A percentile compares a stretch with the other conserved stretches of the same genome.
Evolutionary conservation across 768 basidiomycete genomes (phyloP).

Genomic region (Cystofilobasidium bisporidii): DNA sequence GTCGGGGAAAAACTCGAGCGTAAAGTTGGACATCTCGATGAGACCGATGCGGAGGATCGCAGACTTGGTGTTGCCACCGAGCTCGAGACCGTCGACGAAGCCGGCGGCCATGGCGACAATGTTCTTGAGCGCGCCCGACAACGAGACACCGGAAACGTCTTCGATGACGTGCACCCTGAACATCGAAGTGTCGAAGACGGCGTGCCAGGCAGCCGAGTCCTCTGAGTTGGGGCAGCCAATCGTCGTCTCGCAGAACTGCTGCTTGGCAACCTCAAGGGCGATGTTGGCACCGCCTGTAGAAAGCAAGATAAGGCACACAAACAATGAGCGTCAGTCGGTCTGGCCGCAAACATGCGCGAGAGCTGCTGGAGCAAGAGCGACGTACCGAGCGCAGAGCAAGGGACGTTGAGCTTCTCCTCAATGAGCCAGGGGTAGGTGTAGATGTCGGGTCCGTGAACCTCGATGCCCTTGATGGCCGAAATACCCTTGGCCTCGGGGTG

Average conservation of each 20-base stretch:
- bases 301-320: no score
- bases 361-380: not conserved
- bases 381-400: slow-evolving; percentile 42
- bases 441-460: slow-evolving; percentile 43
- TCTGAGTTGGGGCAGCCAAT: slow-evolving; percentile 42
- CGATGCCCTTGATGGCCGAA: slow-evolving; percentile 47
- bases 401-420: slow-evolving; percentile 40
- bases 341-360: no score
- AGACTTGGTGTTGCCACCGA: slow-evolving; percentile 37
- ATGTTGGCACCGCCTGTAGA: slow-evolving; percentile 44
- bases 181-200: slow-evolving; percentile 37
- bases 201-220: slow-evolving; percentile 35
- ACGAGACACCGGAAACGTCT: slow-evolving; percentile 45
- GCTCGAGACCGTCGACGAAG: slow-evolving; percentile 43
- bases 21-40: slow-evolving; percentile 46
- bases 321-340: no score
- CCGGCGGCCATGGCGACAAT: slow-evolving; percentile 47
- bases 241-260: slow-evolving; percentile 45
- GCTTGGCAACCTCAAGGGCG: slow-evolving; percentile 34
- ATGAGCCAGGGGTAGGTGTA: slow-evolving; percentile 45
- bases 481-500: slow-evolving; percentile 40
- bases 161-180: slow-evolving; percentile 44
- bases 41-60: slow-evolving; percentile 47
- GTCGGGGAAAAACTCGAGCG: slow-evolving; percentile 44
- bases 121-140: slow-evolving; percentile 47